phyloP scores from a whole-genome alignment of 345 rosid species.

The Alliaria petiolata region DNA sequence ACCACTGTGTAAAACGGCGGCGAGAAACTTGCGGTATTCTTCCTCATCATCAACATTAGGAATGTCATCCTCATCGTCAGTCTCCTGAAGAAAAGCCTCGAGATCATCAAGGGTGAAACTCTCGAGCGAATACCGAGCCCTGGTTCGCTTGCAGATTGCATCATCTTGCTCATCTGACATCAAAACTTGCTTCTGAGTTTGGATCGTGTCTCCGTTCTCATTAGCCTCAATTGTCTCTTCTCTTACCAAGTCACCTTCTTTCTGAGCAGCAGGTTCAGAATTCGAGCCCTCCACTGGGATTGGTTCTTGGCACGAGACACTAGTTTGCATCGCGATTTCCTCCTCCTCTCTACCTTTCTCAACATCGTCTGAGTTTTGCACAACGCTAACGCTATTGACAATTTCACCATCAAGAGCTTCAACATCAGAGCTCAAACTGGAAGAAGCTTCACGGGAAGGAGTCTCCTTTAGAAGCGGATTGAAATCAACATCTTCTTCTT shows the following conservation, averaged over 20 bases:
- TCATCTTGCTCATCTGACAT: conserved; percentile 57
- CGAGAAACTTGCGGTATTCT: conserved; percentile 86
- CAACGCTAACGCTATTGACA: conserved; percentile 19
- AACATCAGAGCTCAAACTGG: conserved; percentile 80
- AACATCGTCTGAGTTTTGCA: conserved; percentile 18
- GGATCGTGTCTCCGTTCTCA: conserved; percentile 2
- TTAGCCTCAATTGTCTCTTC: conserved; percentile 3
- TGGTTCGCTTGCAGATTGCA: conserved; percentile 84
- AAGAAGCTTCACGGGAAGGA: conserved; percentile 75
- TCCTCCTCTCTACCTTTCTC: conserved; percentile 31
- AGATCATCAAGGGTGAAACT: conserved; percentile 92
- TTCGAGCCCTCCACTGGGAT: not conserved
- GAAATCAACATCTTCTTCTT: conserved; percentile 78
- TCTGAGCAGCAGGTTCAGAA: conserved; percentile 15
- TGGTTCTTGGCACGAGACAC: conserved; percentile 2
- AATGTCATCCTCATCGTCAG: conserved; percentile 87
- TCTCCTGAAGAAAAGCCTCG: conserved; percentile 91
- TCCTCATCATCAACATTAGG: conserved; percentile 86
- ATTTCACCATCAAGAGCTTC: conserved; percentile 47
- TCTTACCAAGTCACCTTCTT: conserved; percentile 17
- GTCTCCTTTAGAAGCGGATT: conserved; percentile 73
- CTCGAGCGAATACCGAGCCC: conserved; percentile 83
- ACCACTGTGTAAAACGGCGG: conserved; percentile 71
- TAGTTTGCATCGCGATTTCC: conserved; percentile 33
- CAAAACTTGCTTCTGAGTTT: conserved; percentile 11